Conservation (phyloP, 2,329 filamentous ascomycete genomes). For the Talaromyces sp. region DNA sequence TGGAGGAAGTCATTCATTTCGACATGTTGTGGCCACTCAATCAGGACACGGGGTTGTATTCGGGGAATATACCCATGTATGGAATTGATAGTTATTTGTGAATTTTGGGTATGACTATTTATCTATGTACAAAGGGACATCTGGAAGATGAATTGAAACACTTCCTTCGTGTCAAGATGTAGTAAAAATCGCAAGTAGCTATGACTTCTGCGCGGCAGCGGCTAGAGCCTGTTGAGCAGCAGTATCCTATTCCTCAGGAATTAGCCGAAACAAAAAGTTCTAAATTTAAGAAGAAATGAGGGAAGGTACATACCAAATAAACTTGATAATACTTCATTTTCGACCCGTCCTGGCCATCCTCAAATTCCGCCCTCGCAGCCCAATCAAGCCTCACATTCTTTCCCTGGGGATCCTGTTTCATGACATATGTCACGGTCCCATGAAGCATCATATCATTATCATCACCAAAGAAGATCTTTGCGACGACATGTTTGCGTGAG, state of each 20-base stretch:
- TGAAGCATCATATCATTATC: slow-evolving; percentile 38
- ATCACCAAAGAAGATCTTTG: slow-evolving; percentile 32
- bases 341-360: slow-evolving; percentile 22
- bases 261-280: background rate
- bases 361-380: slow-evolving; percentile 38
- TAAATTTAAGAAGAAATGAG: background rate
- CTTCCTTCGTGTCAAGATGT: background rate
- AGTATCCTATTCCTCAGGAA: slow-evolving; percentile 16
- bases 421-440: slow-evolving; percentile 34
- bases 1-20: slow-evolving; percentile 21
- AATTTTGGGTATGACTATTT: background rate
- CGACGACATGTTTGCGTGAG: slow-evolving; percentile 31
- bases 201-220: background rate
- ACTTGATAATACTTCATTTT: slow-evolving; percentile 43
- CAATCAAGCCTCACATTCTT: slow-evolving; percentile 37
- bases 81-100: slow-evolving; percentile 18
- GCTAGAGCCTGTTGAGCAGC: slow-evolving; percentile 17
- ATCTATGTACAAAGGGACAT: background rate
- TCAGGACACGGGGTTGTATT: slow-evolving; percentile 18
- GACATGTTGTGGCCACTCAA: slow-evolving; percentile 21
- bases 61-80: slow-evolving; percentile 21
- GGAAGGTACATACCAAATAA: slow-evolving; percentile 34
- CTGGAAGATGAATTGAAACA: background rate
- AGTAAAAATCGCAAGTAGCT: background rate
- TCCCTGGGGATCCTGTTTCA: slow-evolving; percentile 26